Percentiles rank a stretch among this genome's conserved stretches.
Evolutionary conservation across 257 asterid species (phyloP).

Genomic region (Perilla frutescens): DNA sequence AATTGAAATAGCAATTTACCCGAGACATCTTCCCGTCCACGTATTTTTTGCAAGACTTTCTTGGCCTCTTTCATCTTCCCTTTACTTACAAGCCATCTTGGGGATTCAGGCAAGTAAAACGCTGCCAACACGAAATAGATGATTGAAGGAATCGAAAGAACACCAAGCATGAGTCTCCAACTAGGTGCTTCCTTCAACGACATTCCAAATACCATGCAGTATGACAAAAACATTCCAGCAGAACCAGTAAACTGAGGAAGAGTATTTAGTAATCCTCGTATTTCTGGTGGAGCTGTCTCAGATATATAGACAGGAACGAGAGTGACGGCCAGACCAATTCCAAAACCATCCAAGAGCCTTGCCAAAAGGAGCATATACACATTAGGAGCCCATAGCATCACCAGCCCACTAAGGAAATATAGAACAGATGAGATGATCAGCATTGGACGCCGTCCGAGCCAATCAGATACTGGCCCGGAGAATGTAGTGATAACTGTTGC

Average conservation of each 20-base stretch:
- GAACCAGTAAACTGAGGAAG: conserved; percentile 94
- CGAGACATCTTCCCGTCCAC: conserved; percentile 88
- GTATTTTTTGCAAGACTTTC: conserved; percentile 71
- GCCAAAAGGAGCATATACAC: conserved; percentile 80
- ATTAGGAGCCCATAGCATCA: conserved; percentile 96
- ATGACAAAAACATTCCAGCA: conserved; percentile 85
- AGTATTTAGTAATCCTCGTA: conserved; percentile 77
- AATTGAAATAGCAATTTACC: conserved; percentile 42
- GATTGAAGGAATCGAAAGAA: conserved; percentile 81
- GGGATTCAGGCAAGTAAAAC: conserved; percentile 89
- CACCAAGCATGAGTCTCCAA: conserved; percentile 98
- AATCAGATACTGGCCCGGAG: conserved; percentile 84
- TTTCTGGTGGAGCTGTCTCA: conserved; percentile 96
- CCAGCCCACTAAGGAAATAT: conserved; percentile 79
- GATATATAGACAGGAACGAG: conserved; percentile 92
- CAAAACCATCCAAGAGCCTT: conserved; percentile 92
- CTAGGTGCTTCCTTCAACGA: conserved; percentile 75
- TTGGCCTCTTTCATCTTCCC: conserved; percentile 88
- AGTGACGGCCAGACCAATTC: conserved; percentile 90
- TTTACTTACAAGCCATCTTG: conserved; percentile 96
- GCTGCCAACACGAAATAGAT: conserved; percentile 62
- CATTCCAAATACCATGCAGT: conserved; percentile 93
- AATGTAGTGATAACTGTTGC: conserved; percentile 91
- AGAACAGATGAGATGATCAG: conserved; percentile 78
- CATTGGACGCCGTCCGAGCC: conserved; percentile 93